Base-by-base conservation (phyloP, 2,329 filamentous ascomycete genomes). In the Parastagonospora nodorum region DNA sequence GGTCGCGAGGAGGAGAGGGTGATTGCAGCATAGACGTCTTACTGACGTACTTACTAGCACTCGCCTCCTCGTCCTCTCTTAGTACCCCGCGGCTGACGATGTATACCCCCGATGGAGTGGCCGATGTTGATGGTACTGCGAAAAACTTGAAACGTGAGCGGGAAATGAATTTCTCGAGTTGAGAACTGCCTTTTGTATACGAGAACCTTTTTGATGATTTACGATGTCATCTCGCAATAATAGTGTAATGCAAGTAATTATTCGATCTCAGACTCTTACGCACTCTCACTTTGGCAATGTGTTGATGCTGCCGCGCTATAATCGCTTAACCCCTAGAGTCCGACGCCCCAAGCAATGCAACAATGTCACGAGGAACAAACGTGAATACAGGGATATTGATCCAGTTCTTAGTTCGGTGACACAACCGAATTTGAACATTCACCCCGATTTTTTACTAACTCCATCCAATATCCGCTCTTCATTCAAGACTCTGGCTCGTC, bases 1-100 rank as follows among this genome's bases (percentile, higher is more conserved):
- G 78, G 78, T 19, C 75, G 78, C 11, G 78, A 80, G 58, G 78
- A 80, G 53, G 76, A 79, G 69, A 73, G 77, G 40, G 45, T 52
- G 7, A 56, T 74, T 51, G 69, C 61, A 57, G 68, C 66, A 53
- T 72, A 66, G 51, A 48, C 29, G 36, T 45, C 47, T 30, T 53
- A 48, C 53, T 69, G 60, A 65, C 56, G 38, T 32, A 42, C 31
- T 50, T 35, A 46, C 50, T 57, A 63, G 61, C 56, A 45, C 51
- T 61, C 43, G 48, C 50, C 56, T 58, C 51, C 51, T 30, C 42
- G 45, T 63, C 57, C 51, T 53, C 54, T 64, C 61, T 66, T 58
- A 61, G 49, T 63, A 51, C 48, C 61, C 55, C 43, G 45, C 53
- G 56, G 51, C 58, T 58, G 50, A 60, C 59, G 62, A 64, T 64